phyloP scores from a whole-genome alignment of 352 stramenopile genomes.

The Bremia lactucae region DNA sequence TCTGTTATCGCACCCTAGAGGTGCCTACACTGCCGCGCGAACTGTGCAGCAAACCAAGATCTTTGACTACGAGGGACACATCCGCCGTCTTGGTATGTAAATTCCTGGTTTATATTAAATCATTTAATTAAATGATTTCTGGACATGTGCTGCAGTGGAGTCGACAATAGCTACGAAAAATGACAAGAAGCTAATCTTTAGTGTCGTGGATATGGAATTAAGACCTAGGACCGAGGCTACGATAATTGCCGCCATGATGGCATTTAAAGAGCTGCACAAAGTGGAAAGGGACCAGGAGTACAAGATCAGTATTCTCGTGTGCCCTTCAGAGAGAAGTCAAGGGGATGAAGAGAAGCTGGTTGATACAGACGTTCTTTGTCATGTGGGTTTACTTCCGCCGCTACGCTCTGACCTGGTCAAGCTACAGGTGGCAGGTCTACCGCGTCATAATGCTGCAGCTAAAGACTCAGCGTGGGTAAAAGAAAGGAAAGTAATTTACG shows the following conservation, averaged over 20 bases:
- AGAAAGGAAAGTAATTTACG: conserved; percentile 68
- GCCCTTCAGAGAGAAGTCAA: conserved; percentile 17
- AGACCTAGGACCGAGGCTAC: conserved; percentile 49
- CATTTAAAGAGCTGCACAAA: conserved; percentile 39
- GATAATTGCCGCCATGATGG: conserved; percentile 52
- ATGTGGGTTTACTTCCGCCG: conserved; percentile 58
- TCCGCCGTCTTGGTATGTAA: conserved; percentile 55
- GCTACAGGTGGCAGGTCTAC: conserved; percentile 51
- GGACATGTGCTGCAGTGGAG: conserved; percentile 31
- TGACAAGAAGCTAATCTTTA: conserved; percentile 9
- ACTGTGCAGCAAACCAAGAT: conserved; percentile 64
- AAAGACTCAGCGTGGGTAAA: conserved; percentile 74
- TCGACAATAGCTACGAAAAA: conserved; percentile 59
- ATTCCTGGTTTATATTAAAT: background rate
- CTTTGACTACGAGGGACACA: conserved; percentile 74
- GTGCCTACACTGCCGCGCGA: conserved; percentile 61
- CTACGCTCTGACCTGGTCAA: conserved; percentile 55
- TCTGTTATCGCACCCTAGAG: conserved; percentile 46
- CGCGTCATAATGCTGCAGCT: conserved; percentile 55
- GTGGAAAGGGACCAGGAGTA: conserved; percentile 49
- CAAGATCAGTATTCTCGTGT: conserved; percentile 78
- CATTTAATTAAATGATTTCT: background rate
- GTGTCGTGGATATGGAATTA: conserved; percentile 32
- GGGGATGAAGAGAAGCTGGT: conserved; percentile 10
- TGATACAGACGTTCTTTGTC: conserved; percentile 53